These are phyloP conservation scores for Aureobasidium vineae DNA, from an alignment of 2,329 filamentous ascomycete genomes.

Conservation along the genomic window DNA sequence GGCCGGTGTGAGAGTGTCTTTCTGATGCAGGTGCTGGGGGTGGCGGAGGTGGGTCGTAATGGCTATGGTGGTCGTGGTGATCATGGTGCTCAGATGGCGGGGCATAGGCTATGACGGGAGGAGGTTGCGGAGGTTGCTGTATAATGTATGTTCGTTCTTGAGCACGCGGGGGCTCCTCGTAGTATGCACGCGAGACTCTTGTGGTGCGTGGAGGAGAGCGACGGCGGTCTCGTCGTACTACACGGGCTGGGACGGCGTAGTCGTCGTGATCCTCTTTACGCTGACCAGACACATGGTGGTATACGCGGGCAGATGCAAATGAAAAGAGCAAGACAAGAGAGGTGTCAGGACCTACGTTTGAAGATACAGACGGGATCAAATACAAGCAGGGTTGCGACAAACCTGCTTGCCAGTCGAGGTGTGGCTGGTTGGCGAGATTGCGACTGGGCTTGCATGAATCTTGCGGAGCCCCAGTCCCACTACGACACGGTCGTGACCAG, in stretches of 20 bases:
- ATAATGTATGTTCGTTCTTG: conserved; percentile 29
- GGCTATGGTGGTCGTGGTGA: conserved; percentile 37
- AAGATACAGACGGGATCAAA: background rate
- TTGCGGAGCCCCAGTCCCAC: conserved; percentile 1
- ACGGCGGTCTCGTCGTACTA: conserved; percentile 39
- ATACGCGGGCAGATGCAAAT: background rate
- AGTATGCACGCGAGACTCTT: conserved; percentile 30
- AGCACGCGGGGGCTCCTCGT: conserved; percentile 30
- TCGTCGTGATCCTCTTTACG: conserved; percentile 45
- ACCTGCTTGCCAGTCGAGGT: conserved; percentile 3
- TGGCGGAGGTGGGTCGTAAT: conserved; percentile 40
- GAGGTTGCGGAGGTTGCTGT: conserved; percentile 29
- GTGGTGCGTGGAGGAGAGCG: conserved; percentile 31
- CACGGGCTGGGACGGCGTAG: conserved; percentile 33
- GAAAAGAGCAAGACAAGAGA: background rate
- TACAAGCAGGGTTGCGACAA: conserved; percentile 9
- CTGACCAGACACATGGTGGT: conserved; percentile 48
- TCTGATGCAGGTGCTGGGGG: conserved; percentile 32
- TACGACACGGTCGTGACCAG: background rate
- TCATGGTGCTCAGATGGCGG: conserved; percentile 39
- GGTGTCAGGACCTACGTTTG: background rate
- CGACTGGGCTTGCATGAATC: conserved; percentile 18
- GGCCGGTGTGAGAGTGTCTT: conserved; percentile 33
- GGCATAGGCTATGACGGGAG: conserved; percentile 38
- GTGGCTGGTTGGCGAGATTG: conserved; percentile 27